These are phyloP conservation scores for Podospora bellae-mahoneyi DNA, from an alignment of 495 filamentous ascomycete species.

Conservation along the genomic window DNA sequence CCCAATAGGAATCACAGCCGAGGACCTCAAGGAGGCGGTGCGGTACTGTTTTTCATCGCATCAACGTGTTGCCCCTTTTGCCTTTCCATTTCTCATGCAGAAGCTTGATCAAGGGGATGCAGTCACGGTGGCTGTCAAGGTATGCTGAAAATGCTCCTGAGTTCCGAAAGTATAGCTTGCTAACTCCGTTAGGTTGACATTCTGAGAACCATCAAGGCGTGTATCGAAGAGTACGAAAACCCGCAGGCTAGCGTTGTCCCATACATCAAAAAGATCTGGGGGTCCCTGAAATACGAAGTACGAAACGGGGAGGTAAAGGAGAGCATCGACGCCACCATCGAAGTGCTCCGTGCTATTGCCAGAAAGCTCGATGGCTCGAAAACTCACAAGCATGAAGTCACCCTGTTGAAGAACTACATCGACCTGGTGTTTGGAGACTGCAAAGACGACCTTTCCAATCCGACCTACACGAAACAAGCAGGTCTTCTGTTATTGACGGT, in stretches of 20 bases:
- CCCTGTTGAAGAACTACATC: conserved; percentile 37
- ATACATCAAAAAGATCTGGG: conserved; percentile 47
- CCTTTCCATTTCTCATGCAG: conserved; percentile 46
- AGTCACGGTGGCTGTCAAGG: conserved; percentile 49
- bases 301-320: conserved; percentile 53
- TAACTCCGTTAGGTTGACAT: conserved; percentile 42
- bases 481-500: conserved; percentile 46
- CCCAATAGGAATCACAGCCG: conserved; percentile 44
- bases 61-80: conserved; percentile 34
- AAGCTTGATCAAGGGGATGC: conserved; percentile 51
- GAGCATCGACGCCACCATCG: conserved; percentile 45
- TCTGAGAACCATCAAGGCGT: conserved; percentile 46
- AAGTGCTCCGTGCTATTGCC: conserved; percentile 45
- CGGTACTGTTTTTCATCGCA: conserved; percentile 48
- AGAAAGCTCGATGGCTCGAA: conserved; percentile 35
- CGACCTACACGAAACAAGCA: conserved; percentile 45
- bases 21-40: conserved; percentile 46
- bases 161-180: background rate
- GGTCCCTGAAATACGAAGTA: conserved; percentile 56
- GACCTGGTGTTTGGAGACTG: conserved; percentile 41
- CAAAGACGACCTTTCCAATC: conserved; percentile 42
- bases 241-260: conserved; percentile 40
- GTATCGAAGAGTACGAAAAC: conserved; percentile 41
- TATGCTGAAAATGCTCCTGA: background rate
- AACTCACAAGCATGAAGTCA: conserved; percentile 33